Conservation (phyloP, 257 asterid species). For the Solanum chilense region DNA sequence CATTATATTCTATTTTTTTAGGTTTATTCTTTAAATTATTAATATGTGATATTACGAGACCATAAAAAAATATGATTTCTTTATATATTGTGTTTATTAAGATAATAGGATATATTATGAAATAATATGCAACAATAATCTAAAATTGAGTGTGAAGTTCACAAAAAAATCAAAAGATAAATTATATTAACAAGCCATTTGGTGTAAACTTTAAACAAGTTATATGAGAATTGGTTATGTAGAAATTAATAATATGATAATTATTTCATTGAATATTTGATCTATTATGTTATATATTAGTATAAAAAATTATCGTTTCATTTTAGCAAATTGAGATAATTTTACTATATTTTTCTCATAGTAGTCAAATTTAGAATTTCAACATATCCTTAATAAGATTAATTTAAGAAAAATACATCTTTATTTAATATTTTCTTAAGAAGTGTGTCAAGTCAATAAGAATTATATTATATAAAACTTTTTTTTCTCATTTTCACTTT, state of each 20-base stretch:
- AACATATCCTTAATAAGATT: neutral
- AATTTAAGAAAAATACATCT: too few relatives aligned
- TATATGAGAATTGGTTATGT: neutral
- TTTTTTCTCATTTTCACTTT: neutral
- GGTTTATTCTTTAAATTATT: too few relatives aligned
- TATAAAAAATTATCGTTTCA: too few relatives aligned
- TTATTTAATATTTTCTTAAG: too few relatives aligned
- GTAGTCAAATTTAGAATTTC: neutral
- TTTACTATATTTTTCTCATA: neutral
- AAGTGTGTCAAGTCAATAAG: too few relatives aligned
- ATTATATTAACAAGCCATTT: neutral
- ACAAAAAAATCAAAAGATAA: neutral
- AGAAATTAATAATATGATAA: neutral
- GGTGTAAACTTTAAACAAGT: neutral
- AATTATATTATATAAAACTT: too few relatives aligned
- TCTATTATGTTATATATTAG: neutral
- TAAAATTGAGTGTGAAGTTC: neutral
- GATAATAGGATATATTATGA: neutral
- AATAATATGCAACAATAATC: neutral
- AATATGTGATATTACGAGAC: too few relatives aligned
- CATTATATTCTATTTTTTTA: too few relatives aligned
- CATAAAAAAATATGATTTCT: too few relatives aligned
- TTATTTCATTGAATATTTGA: neutral
- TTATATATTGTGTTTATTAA: too few relatives aligned
- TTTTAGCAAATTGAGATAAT: neutral